A percentile compares a stretch with the other conserved stretches of the same genome.
Conservation (phyloP, 2,329 filamentous ascomycete species). For the Cladophialophora carrionii region DNA sequence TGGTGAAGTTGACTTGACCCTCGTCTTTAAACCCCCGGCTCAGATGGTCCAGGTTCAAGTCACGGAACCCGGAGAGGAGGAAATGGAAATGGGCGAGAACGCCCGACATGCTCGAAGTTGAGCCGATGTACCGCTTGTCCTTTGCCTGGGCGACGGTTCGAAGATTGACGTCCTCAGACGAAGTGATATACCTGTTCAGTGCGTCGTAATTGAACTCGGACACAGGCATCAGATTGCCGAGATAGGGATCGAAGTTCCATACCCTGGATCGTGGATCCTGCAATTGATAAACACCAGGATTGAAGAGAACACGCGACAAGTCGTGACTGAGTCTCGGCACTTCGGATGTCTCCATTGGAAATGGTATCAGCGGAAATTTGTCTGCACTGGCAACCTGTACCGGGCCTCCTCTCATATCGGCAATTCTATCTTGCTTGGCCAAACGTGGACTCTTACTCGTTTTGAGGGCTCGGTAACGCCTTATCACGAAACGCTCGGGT, state of each 20-base stretch:
- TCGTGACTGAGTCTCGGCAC: constrained; percentile 49
- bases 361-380: constrained; percentile 57
- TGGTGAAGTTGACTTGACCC: constrained; percentile 66
- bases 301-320: constrained; percentile 90
- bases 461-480: no score
- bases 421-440: background rate
- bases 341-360: constrained; percentile 33
- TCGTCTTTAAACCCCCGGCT: constrained; percentile 69
- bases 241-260: constrained; percentile 96
- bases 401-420: constrained; percentile 17
- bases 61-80: constrained; percentile 81
- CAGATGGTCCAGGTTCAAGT: constrained; percentile 67
- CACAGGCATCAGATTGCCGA: constrained; percentile 90
- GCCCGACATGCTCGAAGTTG: constrained; percentile 94
- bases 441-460: background rate
- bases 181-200: constrained; percentile 84
- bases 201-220: constrained; percentile 89
- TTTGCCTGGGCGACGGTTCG: constrained; percentile 68
- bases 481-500: no score
- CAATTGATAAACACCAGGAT: constrained; percentile 86
- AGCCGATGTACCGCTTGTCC: constrained; percentile 82
- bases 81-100: constrained; percentile 90
- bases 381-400: constrained; percentile 39
- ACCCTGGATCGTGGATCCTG: constrained; percentile 86
- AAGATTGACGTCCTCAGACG: constrained; percentile 77